phyloP scores from a whole-genome alignment of 2,329 filamentous ascomycete genomes.

The Alternaria solani region DNA sequence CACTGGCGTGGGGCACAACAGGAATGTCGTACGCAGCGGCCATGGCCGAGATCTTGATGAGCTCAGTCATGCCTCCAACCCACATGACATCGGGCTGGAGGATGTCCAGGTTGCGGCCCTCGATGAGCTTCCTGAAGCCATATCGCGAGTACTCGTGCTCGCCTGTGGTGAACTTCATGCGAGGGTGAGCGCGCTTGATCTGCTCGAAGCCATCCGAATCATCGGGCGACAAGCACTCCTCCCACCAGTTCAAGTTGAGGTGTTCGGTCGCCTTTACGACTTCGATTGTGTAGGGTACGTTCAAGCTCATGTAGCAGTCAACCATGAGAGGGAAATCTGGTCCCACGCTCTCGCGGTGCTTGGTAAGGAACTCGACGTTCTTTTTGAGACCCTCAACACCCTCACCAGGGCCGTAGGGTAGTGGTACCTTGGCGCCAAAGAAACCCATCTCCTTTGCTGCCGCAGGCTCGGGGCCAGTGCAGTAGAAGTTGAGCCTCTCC shows the following conservation, averaged over 20 bases:
- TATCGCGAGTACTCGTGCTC: slow-evolving; percentile 96
- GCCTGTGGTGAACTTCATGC: slow-evolving; percentile 91
- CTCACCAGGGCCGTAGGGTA: slow-evolving; percentile 90
- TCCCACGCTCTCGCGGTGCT: slow-evolving; percentile 83
- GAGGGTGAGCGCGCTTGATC: slow-evolving; percentile 89
- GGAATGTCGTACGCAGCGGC: slow-evolving; percentile 93
- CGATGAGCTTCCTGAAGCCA: slow-evolving; percentile 92
- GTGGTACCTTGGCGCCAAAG: slow-evolving; percentile 86
- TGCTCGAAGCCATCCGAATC: slow-evolving; percentile 90
- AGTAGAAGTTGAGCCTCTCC: slow-evolving; percentile 88
- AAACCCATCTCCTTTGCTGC: slow-evolving; percentile 88
- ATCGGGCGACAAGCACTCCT: slow-evolving; percentile 90
- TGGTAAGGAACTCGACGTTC: slow-evolving; percentile 87
- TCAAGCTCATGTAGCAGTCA: slow-evolving; percentile 97
- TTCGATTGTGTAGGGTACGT: slow-evolving; percentile 91
- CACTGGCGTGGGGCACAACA: slow-evolving; percentile 92
- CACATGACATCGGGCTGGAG: slow-evolving; percentile 98
- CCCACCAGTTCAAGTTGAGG: slow-evolving; percentile 95
- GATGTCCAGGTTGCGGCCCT: slow-evolving; percentile 90
- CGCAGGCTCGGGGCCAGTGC: slow-evolving; percentile 84
- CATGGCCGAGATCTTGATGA: slow-evolving; percentile 87
- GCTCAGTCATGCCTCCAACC: slow-evolving; percentile 90
- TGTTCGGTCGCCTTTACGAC: slow-evolving; percentile 83
- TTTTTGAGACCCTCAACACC: slow-evolving; percentile 82
- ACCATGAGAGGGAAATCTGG: slow-evolving; percentile 94